phyloP scores from a whole-genome alignment of 2,329 filamentous ascomycete genomes.

The Fusarium annulatum region DNA sequence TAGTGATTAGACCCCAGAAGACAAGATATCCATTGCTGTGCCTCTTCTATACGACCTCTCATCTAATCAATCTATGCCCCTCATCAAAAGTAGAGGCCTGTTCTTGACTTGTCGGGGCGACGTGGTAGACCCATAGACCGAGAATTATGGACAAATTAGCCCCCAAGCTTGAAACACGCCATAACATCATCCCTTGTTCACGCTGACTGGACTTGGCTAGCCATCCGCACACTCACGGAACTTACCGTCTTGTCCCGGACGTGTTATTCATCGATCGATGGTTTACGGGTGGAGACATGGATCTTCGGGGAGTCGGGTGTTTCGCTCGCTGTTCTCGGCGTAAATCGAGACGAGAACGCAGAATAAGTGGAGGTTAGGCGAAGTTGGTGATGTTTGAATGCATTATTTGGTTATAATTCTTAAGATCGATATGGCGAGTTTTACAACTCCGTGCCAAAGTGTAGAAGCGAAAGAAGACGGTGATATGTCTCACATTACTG shows the following conservation, averaged over 20 bases:
- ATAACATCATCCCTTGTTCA: background rate
- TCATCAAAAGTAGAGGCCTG: background rate
- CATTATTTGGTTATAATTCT: accelerated
- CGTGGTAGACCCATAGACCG: background rate
- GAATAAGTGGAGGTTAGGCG: accelerated
- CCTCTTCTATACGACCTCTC: background rate
- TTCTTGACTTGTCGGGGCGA: background rate
- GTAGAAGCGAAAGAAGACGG: accelerated
- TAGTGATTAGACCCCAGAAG: accelerated
- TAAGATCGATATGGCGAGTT: accelerated
- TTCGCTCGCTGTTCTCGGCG: background rate
- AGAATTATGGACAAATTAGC: background rate
- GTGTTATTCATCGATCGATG: background rate
- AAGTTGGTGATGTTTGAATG: background rate
- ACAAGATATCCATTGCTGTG: background rate
- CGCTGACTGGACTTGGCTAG: background rate
- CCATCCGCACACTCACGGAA: background rate
- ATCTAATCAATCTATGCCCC: background rate
- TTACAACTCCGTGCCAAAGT: accelerated
- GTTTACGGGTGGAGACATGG: background rate
- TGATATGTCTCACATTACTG: accelerated
- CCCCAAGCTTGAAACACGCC: background rate
- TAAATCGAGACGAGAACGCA: background rate
- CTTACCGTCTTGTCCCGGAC: background rate
- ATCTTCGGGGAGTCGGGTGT: background rate